A percentile compares a stretch with the other conserved stretches of the same genome.
Evolutionary conservation across 257 asterid genomes (phyloP).

Genomic region (Gentiana dahurica): DNA sequence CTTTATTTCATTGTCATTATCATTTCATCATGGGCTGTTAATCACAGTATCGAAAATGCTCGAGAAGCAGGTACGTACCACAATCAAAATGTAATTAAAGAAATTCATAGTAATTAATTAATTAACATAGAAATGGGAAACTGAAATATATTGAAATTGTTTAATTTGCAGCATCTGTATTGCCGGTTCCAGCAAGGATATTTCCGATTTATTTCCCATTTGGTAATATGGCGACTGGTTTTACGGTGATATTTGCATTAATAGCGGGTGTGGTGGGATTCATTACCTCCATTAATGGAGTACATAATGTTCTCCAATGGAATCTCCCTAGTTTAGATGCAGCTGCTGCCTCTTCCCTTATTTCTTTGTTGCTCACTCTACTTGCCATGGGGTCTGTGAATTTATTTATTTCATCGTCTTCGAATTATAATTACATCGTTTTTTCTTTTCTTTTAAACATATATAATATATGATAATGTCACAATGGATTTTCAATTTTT

Average conservation of each 20-base stretch:
- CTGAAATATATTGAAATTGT: not conserved
- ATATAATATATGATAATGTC: not conserved
- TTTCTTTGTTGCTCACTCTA: slow-evolving; percentile 56
- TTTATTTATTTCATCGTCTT: no score
- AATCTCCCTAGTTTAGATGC: slow-evolving; percentile 49
- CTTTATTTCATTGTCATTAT: slow-evolving; percentile 54
- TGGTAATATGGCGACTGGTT: slow-evolving; percentile 89
- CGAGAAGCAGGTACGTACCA: slow-evolving; percentile 41
- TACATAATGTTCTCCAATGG: slow-evolving; percentile 46
- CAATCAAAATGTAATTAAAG: not conserved
- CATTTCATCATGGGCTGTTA: slow-evolving; percentile 67
- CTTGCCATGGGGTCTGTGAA: slow-evolving; percentile 73
- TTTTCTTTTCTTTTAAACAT: not conserved
- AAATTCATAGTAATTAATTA: no score
- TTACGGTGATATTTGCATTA: slow-evolving; percentile 57
- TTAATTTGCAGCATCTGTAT: slow-evolving; percentile 50
- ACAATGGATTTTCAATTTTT: not conserved
- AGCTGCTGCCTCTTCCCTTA: slow-evolving; percentile 69
- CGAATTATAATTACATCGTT: no score
- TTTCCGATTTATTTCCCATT: slow-evolving; percentile 78
- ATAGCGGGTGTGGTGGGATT: slow-evolving; percentile 84
- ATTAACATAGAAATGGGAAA: no score
- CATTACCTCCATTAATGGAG: slow-evolving; percentile 49
- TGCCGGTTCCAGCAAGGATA: slow-evolving; percentile 43
- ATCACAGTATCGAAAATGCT: slow-evolving; percentile 59